phyloP scores from a whole-genome alignment of 2,329 filamentous ascomycete genomes.

The Onygenales sp. region DNA sequence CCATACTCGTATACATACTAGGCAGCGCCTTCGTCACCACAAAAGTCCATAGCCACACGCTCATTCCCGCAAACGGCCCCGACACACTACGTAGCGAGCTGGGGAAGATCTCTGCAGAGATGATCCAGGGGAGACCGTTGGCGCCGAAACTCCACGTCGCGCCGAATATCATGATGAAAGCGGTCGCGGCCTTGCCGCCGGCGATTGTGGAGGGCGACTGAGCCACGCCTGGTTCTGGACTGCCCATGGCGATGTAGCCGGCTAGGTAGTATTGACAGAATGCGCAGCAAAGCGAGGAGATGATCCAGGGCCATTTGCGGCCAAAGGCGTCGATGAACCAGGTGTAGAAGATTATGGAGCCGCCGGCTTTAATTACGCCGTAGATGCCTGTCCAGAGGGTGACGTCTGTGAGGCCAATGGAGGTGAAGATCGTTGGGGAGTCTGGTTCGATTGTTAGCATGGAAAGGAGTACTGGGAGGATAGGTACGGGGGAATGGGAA shows the following conservation, averaged over 20 bases:
- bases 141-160: slow-evolving; percentile 29
- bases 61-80: slow-evolving; percentile 21
- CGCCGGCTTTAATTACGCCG: slow-evolving; percentile 14
- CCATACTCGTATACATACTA: slow-evolving; percentile 30
- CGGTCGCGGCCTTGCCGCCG: slow-evolving; percentile 13
- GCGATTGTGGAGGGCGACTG: slow-evolving; percentile 11
- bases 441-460: not conserved
- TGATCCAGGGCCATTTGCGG: slow-evolving; percentile 10
- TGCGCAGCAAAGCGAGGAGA: slow-evolving; percentile 13
- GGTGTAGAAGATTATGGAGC: slow-evolving; percentile 14
- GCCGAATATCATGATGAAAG: slow-evolving; percentile 17
- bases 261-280: slow-evolving; percentile 14
- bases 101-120: slow-evolving; percentile 36
- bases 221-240: slow-evolving; percentile 9
- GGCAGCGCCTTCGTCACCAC: slow-evolving; percentile 32
- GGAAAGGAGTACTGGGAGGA: not conserved
- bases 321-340: slow-evolving; percentile 14
- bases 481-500: not conserved
- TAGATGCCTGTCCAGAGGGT: slow-evolving; percentile 16
- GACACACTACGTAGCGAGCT: slow-evolving; percentile 28
- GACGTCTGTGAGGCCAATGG: slow-evolving; percentile 12
- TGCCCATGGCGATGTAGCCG: slow-evolving; percentile 13
- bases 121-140: slow-evolving; percentile 35
- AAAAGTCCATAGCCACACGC: slow-evolving; percentile 17
- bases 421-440: slow-evolving; percentile 13